Base-by-base conservation (phyloP, 2,329 filamentous ascomycete genomes). In the Furcasterigmium furcatum region DNA sequence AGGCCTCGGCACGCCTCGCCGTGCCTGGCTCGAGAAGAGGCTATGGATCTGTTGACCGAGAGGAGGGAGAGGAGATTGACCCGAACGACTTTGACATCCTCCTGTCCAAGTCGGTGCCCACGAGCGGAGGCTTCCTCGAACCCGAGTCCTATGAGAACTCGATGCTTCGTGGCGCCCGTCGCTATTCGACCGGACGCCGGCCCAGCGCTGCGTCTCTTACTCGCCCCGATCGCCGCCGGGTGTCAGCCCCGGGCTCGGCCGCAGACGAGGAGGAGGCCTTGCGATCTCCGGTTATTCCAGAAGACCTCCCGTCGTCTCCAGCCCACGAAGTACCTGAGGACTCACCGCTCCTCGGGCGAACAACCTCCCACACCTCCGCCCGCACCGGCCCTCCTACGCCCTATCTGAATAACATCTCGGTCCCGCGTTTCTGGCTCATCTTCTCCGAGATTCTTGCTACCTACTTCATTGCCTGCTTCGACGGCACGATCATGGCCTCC, bases 401-500 rank as follows among this genome's bases (percentile, higher is more conserved):
- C 7, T 77, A 63, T 54, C 65, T 77, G n/a, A 68, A 72, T 50
- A 68, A 69, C 50, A 70, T 72, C 32, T 68, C 76, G 9, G 62
- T 61, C 25, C 60, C 66, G 8, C 70, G 74, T 24, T 87, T 88
- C 66, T 82, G 79, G 75, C 58, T 80, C 49, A 78, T 86, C 46
- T 87, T 86, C 58, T 53, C 66, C 6, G 76, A 77, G 42, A 71
- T 86, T 39, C 64, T 85, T 49, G 58, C 75, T n/a, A 72, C 73
- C 5, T 79, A 79, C 56, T 78, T 84, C 50, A 70, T 83, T 14
- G 68, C 71, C 27, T 82, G 74, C 60, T 91, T 92, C 58, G 88
- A 92, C 68, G 77, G 80, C 10, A 92, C 87, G 4, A 78, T 92
- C 53, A 91, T 92, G 87, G 87, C 87, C 5, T 89, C 86, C 3